A percentile compares a stretch with the other conserved stretches of the same genome.
phyloP scores from a whole-genome alignment of 2,329 filamentous ascomycete genomes.

The Trichophyton simii region DNA sequence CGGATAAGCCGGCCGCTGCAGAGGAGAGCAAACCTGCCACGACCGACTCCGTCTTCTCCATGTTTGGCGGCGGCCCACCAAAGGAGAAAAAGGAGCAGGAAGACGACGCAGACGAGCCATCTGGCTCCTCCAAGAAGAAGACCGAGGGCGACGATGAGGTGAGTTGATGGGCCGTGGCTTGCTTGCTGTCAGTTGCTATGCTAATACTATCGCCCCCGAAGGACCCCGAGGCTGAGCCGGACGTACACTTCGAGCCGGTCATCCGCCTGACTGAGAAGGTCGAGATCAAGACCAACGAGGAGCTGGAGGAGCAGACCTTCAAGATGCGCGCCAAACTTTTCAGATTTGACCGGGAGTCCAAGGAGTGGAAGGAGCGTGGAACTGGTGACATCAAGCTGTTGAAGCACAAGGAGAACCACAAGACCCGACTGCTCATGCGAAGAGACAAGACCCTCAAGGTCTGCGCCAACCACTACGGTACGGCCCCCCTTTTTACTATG shows the following conservation, averaged over 20 bases:
- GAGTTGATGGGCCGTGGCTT: background rate
- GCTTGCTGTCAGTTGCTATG: background rate
- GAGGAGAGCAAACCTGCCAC: conserved; percentile 20
- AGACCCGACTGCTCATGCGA: conserved; percentile 96
- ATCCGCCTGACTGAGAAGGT: conserved; percentile 94
- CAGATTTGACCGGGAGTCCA: conserved; percentile 83
- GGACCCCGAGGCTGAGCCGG: conserved; percentile 74
- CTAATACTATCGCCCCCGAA: conserved; percentile 17
- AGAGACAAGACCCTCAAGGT: conserved; percentile 99
- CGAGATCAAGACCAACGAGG: conserved; percentile 95
- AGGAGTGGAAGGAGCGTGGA: conserved; percentile 98
- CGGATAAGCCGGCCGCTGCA: conserved; percentile 3
- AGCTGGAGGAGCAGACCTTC: conserved; percentile 92
- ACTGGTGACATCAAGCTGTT: conserved; percentile 91
- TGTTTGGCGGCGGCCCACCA: conserved; percentile 96
- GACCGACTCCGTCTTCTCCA: conserved; percentile 67
- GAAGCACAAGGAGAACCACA: conserved; percentile 98
- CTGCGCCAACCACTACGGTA: conserved; percentile 99
- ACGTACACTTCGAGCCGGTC: conserved; percentile 95
- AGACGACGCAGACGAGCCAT: conserved; percentile 64
- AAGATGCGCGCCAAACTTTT: conserved; percentile 99
- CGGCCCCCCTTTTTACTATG: conserved; percentile 27
- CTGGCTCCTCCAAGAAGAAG: conserved; percentile 75
- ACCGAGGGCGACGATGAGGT: conserved; percentile 48
- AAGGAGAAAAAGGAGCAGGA: conserved; percentile 80